Conservation (phyloP, 441 rosid species). For the Geranium incanum region DNA sequence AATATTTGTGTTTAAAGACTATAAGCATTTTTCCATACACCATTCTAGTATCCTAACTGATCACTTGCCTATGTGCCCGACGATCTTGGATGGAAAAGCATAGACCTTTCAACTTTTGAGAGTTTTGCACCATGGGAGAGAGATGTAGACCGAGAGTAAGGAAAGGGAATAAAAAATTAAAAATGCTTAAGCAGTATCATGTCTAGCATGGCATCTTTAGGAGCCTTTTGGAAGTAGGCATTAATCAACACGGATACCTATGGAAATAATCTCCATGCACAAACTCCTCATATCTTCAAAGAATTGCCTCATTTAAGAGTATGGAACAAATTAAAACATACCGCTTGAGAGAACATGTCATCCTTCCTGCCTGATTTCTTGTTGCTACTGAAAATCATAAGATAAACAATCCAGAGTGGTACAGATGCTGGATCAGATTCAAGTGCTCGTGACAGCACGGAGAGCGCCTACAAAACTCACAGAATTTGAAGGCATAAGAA, state of each 20-base stretch:
- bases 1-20: neutral
- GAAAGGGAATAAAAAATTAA: neutral
- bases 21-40: neutral
- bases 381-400: constrained; percentile 51
- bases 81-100: neutral
- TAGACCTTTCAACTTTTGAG: neutral
- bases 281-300: constrained; percentile 14
- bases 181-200: neutral
- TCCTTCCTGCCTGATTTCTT: constrained; percentile 41
- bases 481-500: constrained; percentile 21
- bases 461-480: constrained; percentile 61
- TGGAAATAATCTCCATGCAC: constrained; percentile 16
- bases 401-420: constrained; percentile 72
- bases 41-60: neutral
- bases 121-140: neutral
- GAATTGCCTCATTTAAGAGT: constrained; percentile 13
- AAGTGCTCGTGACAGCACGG: constrained; percentile 64
- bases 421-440: constrained; percentile 72
- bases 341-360: constrained; percentile 74
- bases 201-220: constrained; percentile 1
- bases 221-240: constrained; percentile 5
- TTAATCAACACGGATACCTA: neutral
- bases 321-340: constrained; percentile 33
- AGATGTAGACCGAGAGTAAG: neutral
- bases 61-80: neutral